phyloP scores from a whole-genome alignment of 495 filamentous ascomycete genomes.

The Pyronema omphalodes region DNA sequence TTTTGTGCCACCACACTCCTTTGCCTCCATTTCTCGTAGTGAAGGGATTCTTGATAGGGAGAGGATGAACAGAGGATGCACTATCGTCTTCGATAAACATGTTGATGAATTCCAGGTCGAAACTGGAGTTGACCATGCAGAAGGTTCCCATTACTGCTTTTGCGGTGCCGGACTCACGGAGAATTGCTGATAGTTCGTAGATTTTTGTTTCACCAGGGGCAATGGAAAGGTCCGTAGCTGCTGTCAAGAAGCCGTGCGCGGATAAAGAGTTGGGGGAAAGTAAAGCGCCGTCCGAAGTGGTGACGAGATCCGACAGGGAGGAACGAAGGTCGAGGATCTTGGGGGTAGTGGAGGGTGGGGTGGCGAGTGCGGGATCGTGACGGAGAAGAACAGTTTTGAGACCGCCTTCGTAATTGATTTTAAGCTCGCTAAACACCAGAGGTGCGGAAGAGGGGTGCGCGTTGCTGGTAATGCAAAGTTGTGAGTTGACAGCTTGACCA shows the following conservation, averaged over 20 bases:
- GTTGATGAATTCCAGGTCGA: slow-evolving; percentile 48
- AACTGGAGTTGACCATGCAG: slow-evolving; percentile 41
- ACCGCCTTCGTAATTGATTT: slow-evolving; percentile 49
- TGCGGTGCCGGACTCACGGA: slow-evolving; percentile 65
- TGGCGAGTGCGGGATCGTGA: slow-evolving; percentile 21
- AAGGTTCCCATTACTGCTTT: slow-evolving; percentile 46
- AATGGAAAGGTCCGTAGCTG: slow-evolving; percentile 48
- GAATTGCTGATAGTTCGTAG: slow-evolving; percentile 49
- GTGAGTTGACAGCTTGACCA: slow-evolving; percentile 54
- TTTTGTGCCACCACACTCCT: slow-evolving; percentile 13
- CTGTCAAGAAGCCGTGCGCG: slow-evolving; percentile 27
- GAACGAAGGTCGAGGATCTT: slow-evolving; percentile 15
- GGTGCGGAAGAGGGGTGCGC: slow-evolving; percentile 44
- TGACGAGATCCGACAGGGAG: slow-evolving; percentile 10
- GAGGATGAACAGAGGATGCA: slow-evolving; percentile 14
- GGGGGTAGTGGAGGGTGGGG: not conserved
- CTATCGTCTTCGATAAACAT: slow-evolving; percentile 27
- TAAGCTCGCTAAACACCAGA: slow-evolving; percentile 44
- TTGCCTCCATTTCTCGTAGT: slow-evolving; percentile 8
- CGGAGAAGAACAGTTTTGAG: slow-evolving; percentile 38
- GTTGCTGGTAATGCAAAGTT: slow-evolving; percentile 53
- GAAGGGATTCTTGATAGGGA: slow-evolving; percentile 24
- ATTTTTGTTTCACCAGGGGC: slow-evolving; percentile 48
- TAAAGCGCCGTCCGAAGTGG: slow-evolving; percentile 7
- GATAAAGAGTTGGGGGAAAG: slow-evolving; percentile 27